Base-by-base conservation (phyloP, 139 green algal genomes). In the Coccomyxa sp. region DNA sequence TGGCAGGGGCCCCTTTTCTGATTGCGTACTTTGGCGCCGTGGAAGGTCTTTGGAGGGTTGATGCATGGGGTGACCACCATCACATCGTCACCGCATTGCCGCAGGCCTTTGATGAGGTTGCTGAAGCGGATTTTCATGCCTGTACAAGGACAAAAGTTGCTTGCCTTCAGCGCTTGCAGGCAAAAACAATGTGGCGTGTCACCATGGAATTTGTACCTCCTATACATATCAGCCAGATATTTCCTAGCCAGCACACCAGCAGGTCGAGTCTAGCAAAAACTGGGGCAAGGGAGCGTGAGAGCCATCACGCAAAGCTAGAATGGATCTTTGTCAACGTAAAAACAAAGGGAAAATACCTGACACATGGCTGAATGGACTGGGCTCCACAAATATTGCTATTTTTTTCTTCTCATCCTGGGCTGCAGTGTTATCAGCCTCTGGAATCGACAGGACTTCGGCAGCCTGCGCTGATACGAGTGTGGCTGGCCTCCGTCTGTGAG, bases 41-140 rank as follows among this genome's bases (percentile, higher is more conserved):
- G 90, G 74, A 94, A 98, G 57, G 93, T 90, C 25, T 89, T 86
- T 11, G 94, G 93, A 21, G 90, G 88, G 10, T 89, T 82, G 1
- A 83, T 80, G 83, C 86, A 86, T n/a, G 93, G 92, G 13, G 95
- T 98, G 23, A 98, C 83, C 1, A 97, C 94, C 30, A 94, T 86
- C 59, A 98, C 95, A 30, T 98, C 94, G 82, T 95, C 91, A 23
- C 95, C 96, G 28, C 86, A 82, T n/a, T 96, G 91, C 16, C 87
- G 68, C 74, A 98, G 85, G 74, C 90, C 91, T 58, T 90, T 90
- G 81, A 98, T 98, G 28, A 98, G 89, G 57, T 93, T 95, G 27
- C 92, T 86, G 85, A 98, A 98, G 0, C 96, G 90, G 87, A 98
- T 98, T 86, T 98, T 97, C 90, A 96, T 96, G 75, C 95, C 95